Conservation (phyloP, 352 stramenopile genomes). For the Pythium dissotocum region DNA sequence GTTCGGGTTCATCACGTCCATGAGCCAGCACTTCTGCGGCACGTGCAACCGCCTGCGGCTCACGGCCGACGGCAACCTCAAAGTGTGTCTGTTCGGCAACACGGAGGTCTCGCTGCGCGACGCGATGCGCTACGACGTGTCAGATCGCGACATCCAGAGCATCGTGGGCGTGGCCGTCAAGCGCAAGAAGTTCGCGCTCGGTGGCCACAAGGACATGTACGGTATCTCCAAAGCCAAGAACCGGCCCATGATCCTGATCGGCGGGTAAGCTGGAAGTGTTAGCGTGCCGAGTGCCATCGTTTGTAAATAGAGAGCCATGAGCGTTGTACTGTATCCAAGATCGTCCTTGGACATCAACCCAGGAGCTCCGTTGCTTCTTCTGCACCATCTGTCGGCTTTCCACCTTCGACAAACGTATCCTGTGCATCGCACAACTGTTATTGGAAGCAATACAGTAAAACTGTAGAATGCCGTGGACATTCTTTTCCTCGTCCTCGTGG, state of each 20-base stretch:
- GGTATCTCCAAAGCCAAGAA: slow-evolving; percentile 92
- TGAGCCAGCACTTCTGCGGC: slow-evolving; percentile 98
- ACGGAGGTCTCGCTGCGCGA: slow-evolving; percentile 94
- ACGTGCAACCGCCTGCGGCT: slow-evolving; percentile 97
- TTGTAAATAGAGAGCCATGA: no score
- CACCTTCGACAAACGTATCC: no score
- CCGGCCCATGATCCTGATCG: slow-evolving; percentile 98
- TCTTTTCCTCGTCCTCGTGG: no score
- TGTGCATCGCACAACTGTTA: no score
- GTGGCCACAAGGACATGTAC: slow-evolving; percentile 94
- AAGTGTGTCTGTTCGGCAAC: slow-evolving; percentile 96
- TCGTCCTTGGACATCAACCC: no score
- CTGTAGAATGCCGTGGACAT: no score
- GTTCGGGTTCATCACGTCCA: slow-evolving; percentile 97
- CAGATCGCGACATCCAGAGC: slow-evolving; percentile 81
- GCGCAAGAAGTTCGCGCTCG: slow-evolving; percentile 93
- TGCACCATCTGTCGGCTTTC: no score
- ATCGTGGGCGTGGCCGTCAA: slow-evolving; percentile 91
- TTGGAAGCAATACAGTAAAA: no score
- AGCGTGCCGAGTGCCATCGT: no score
- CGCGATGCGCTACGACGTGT: slow-evolving; percentile 77
- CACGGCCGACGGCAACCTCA: slow-evolving; percentile 94
- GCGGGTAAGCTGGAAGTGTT: slow-evolving; percentile 66
- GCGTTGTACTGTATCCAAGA: no score
- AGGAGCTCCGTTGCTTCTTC: no score